Evolutionary conservation across 495 filamentous ascomycete species (phyloP).

Genomic region (Lasiosphaeris hirsuta): DNA sequence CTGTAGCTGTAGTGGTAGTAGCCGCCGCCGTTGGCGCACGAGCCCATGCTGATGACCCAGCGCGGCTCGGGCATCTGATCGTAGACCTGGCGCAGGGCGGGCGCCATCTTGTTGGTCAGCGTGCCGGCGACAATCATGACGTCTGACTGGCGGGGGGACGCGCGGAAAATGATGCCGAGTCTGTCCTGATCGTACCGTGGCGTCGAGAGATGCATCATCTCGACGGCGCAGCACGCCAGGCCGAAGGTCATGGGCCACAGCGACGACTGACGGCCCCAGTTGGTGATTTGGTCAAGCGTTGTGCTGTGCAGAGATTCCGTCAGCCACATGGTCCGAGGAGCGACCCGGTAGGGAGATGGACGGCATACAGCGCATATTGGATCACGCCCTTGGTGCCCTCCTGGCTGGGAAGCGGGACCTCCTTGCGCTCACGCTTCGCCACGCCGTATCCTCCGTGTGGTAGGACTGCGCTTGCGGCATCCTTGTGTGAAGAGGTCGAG

Average conservation of each 20-base stretch:
- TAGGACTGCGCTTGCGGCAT: slow-evolving; percentile 46
- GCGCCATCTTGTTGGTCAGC: slow-evolving; percentile 97
- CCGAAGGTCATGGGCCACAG: slow-evolving; percentile 99
- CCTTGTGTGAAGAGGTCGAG: slow-evolving; percentile 58
- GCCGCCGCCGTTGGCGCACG: slow-evolving; percentile 87
- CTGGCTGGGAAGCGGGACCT: slow-evolving; percentile 87
- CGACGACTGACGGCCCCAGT: slow-evolving; percentile 92
- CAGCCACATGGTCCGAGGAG: not conserved
- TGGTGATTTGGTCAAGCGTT: slow-evolving; percentile 85
- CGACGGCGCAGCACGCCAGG: slow-evolving; percentile 91
- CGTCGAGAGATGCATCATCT: slow-evolving; percentile 98
- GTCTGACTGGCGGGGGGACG: slow-evolving; percentile 90
- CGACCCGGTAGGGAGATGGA: not conserved
- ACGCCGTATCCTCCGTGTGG: slow-evolving; percentile 40
- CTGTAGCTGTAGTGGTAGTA: slow-evolving; percentile 95
- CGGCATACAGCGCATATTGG: slow-evolving; percentile 90
- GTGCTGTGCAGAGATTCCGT: slow-evolving; percentile 52
- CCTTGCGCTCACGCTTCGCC: slow-evolving; percentile 47
- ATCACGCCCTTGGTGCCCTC: slow-evolving; percentile 90
- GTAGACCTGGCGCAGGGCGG: slow-evolving; percentile 89
- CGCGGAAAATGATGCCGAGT: slow-evolving; percentile 95
- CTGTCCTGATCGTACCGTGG: slow-evolving; percentile 96
- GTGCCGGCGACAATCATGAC: slow-evolving; percentile 98
- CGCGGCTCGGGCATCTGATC: slow-evolving; percentile 96
- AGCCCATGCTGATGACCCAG: slow-evolving; percentile 92